Conservation (phyloP, 108 stramenopile species). For the Nitzschia inconspicua region DNA sequence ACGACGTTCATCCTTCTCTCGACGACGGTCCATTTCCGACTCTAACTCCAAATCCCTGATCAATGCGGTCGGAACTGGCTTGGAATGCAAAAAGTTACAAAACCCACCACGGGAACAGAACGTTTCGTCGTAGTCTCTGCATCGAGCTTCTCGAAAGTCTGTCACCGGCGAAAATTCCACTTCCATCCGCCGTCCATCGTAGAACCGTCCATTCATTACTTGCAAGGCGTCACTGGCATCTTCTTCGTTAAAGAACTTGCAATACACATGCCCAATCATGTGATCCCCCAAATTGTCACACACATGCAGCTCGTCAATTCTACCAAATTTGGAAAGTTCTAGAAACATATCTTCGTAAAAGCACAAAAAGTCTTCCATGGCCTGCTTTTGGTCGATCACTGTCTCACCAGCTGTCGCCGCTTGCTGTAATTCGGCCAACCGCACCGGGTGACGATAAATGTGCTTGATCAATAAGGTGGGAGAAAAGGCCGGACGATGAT, state of each 20-base stretch:
- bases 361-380: slow-evolving; percentile 79
- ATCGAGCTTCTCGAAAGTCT: slow-evolving; percentile 94
- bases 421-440: slow-evolving; percentile 57
- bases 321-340: slow-evolving; percentile 93
- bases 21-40: slow-evolving; percentile 50
- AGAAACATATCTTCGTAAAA: slow-evolving; percentile 77
- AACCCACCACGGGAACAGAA: slow-evolving; percentile 86
- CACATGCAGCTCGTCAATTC: slow-evolving; percentile 91
- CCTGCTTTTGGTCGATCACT: slow-evolving; percentile 63
- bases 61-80: slow-evolving; percentile 72
- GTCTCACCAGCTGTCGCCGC: slow-evolving; percentile 30
- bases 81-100: slow-evolving; percentile 98
- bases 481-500: slow-evolving; percentile 93
- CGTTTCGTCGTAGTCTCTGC: slow-evolving; percentile 90
- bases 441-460: slow-evolving; percentile 87
- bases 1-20: slow-evolving; percentile 16
- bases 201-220: slow-evolving; percentile 89
- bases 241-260: slow-evolving; percentile 94
- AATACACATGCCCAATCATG: slow-evolving; percentile 95
- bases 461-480: slow-evolving; percentile 96
- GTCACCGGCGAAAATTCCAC: slow-evolving; percentile 95
- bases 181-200: slow-evolving; percentile 85
- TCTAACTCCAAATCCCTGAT: slow-evolving; percentile 77
- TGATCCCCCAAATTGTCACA: slow-evolving; percentile 99
- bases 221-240: slow-evolving; percentile 90